These are phyloP conservation scores for Knoxia roxburghii DNA, from an alignment of 257 asterid genomes.

Conservation along the genomic window DNA sequence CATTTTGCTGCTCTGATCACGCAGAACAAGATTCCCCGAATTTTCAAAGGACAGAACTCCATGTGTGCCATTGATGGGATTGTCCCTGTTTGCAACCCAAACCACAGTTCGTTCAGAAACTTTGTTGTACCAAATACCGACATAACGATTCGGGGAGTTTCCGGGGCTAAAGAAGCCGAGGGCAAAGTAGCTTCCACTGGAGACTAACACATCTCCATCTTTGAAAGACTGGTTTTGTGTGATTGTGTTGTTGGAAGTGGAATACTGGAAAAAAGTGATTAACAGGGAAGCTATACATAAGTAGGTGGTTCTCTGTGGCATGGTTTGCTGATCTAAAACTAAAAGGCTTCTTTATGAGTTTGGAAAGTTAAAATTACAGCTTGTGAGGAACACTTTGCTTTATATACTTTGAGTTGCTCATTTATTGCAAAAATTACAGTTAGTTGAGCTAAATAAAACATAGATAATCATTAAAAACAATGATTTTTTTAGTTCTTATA, in stretches of 20 bases:
- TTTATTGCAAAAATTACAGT: not conserved
- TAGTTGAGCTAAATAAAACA: not conserved
- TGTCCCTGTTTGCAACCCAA: slow-evolving; percentile 38
- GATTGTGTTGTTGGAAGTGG: slow-evolving; percentile 23
- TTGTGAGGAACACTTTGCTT: no score
- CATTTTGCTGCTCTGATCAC: slow-evolving; percentile 4
- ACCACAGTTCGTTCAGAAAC: slow-evolving; percentile 30
- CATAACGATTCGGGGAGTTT: slow-evolving; percentile 18
- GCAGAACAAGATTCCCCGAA: slow-evolving; percentile 35
- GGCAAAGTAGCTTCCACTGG: slow-evolving; percentile 17
- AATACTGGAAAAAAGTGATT: slow-evolving; percentile 14
- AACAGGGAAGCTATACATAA: slow-evolving; percentile 5
- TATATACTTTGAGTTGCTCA: not conserved
- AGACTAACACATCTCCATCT: slow-evolving; percentile 32
- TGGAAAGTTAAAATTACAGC: not conserved
- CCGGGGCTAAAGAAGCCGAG: slow-evolving; percentile 43
- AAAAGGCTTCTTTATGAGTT: not conserved
- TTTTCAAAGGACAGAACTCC: slow-evolving; percentile 22
- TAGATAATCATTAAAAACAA: not conserved
- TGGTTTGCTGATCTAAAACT: not conserved
- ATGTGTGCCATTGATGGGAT: slow-evolving; percentile 19
- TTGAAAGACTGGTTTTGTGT: slow-evolving; percentile 23
- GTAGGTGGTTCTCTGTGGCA: slow-evolving; percentile 11
- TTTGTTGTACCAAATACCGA: slow-evolving; percentile 36
- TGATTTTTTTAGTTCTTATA: no score